A percentile compares a stretch with the other conserved stretches of the same genome.
These are phyloP conservation scores for Aureobasidium musti DNA, from an alignment of 2,329 filamentous ascomycete genomes.

Conservation along the genomic window DNA sequence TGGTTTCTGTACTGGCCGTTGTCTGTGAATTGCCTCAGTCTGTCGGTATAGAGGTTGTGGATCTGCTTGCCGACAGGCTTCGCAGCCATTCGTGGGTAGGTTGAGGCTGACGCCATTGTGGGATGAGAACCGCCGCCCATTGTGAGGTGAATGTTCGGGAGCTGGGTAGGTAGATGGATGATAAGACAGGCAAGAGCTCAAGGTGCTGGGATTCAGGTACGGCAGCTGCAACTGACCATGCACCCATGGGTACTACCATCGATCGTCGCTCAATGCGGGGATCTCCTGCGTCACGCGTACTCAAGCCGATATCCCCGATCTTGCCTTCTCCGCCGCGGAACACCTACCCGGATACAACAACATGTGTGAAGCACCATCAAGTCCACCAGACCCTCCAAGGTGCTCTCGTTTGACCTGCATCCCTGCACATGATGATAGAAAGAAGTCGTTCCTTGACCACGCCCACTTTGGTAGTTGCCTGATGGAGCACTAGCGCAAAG, in stretches of 20 bases:
- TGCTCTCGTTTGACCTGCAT: neutral
- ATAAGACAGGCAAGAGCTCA: neutral
- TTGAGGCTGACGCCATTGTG: slow-evolving; percentile 38
- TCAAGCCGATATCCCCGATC: slow-evolving; percentile 1
- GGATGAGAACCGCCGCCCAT: slow-evolving; percentile 45
- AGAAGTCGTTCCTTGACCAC: neutral
- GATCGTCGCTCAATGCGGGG: slow-evolving; percentile 15
- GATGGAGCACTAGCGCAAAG: slow-evolving; percentile 3
- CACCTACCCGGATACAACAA: neutral
- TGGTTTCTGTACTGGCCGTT: slow-evolving; percentile 61
- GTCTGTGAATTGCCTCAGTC: slow-evolving; percentile 78
- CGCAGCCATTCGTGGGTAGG: slow-evolving; percentile 54
- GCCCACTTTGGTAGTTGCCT: neutral
- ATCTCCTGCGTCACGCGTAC: slow-evolving; percentile 9
- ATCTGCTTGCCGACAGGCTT: slow-evolving; percentile 74
- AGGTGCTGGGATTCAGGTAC: slow-evolving; percentile 3
- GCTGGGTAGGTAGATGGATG: neutral
- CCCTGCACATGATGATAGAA: neutral
- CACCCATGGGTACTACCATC: neutral
- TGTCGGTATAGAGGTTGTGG: slow-evolving; percentile 78
- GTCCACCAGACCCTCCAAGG: too few species aligned
- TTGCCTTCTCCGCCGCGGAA: neutral
- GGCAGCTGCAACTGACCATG: slow-evolving; percentile 14
- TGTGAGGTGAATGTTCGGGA: neutral
- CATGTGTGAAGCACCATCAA: neutral